These are phyloP conservation scores for Aquilaria sinensis DNA, from an alignment of 345 rosid genomes.

Conservation along the genomic window DNA sequence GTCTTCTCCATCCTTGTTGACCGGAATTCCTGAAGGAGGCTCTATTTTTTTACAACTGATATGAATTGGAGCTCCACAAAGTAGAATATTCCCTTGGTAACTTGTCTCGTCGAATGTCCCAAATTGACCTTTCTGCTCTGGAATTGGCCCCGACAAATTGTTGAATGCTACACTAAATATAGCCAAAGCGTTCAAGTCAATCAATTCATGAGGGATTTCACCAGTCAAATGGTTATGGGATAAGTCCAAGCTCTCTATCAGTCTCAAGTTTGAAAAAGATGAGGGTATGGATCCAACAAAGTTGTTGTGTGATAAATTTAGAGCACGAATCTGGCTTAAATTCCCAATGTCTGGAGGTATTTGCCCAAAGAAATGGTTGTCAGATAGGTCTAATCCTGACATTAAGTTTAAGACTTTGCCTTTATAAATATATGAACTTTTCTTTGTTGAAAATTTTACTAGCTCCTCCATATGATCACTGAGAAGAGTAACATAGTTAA, in stretches of 20 bases:
- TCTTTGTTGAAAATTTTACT: slow-evolving; percentile 23
- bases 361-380: slow-evolving; percentile 12
- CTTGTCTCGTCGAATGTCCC: no score
- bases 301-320: slow-evolving; percentile 18
- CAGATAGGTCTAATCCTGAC: slow-evolving; percentile 22
- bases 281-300: slow-evolving; percentile 16
- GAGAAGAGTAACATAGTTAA: no score
- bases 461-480: no score
- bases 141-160: no score
- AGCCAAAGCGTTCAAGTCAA: slow-evolving; percentile 7
- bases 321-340: neutral
- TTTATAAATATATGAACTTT: slow-evolving; percentile 1
- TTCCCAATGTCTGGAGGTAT: slow-evolving; percentile 15
- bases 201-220: slow-evolving; percentile 9
- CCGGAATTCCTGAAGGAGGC: no score
- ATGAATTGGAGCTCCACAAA: no score
- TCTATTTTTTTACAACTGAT: no score
- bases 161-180: no score
- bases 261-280: no score
- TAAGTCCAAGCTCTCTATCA: slow-evolving; percentile 16
- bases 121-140: no score
- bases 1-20: no score
- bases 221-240: slow-evolving; percentile 20
- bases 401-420: neutral
- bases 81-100: no score